Evolutionary conservation across 2,329 filamentous ascomycete genomes (phyloP), one percentile per base, ranked within the genome.

Genomic region (Exophiala sideris): DNA sequence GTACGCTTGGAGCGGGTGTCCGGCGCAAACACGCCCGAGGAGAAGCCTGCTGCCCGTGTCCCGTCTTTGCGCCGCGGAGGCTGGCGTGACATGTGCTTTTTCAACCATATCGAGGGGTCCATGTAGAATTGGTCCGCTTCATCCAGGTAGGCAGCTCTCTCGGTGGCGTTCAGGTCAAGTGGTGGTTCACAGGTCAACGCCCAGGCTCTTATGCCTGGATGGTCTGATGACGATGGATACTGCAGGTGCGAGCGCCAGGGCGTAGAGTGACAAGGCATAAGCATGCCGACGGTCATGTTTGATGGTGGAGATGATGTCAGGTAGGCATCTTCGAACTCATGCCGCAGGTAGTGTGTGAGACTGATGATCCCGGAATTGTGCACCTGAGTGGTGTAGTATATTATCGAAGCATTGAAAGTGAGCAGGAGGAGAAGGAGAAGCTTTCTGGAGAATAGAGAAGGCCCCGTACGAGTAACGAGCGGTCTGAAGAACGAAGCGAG

Each of bases 251-350:
- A 91, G 65, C 91, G 87, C 92, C 94, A 97, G 2, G 94, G 92
- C 0, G 92, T 97, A 61, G 88, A 89, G 76, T 99, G 94, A 73
- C 94, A 99, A 8, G 94, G 94, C 80, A 91, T 95, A 20, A 99
- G 79, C 73, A 97, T 96, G 16, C 87, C 86, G 33, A 86, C 76
- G 2, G 80, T 80, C 24, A 80, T 79, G 45, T 63, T 64, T 32
- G 57, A 45, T 5, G 50, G 54, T 34, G 48, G 63, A 48, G 75
- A 68, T 39, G 67, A 64, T 53, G 71, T 66, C 1, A 79, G 74
- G 61, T 83, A 78, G 33, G 82, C 71, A 41, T 70, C 70, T 68
- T 88, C 81, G 68, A 90, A 90, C 65, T 89, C 81, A 38, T 76
- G 69, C n/a, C 92, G 86, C 45, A 99, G 79, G 69, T 87, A 90